Conservation (phyloP, 768 basidiomycete genomes). For the Coprinopsis strossmayeri region DNA sequence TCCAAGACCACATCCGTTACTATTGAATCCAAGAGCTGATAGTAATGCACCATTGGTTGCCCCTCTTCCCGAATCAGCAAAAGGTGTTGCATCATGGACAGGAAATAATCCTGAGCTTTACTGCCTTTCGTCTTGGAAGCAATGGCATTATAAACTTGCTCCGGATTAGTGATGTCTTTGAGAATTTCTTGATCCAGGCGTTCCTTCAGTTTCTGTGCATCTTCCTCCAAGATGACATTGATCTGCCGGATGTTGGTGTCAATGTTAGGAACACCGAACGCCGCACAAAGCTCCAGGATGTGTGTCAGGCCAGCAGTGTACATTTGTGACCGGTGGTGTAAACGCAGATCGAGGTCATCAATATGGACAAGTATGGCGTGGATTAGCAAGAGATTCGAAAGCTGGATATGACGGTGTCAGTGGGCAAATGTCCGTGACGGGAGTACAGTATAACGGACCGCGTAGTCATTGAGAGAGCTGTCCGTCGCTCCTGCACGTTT, state of each 20-base stretch:
- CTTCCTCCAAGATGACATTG: conserved; percentile 58
- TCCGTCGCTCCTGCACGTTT: conserved; percentile 60
- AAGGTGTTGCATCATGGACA: conserved; percentile 92
- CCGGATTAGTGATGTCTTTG: conserved; percentile 68
- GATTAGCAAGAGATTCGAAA: conserved; percentile 68
- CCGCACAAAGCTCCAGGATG: conserved; percentile 63
- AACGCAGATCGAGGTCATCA: conserved; percentile 77
- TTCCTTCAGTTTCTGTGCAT: conserved; percentile 66
- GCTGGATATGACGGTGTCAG: conserved; percentile 28
- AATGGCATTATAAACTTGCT: conserved; percentile 84
- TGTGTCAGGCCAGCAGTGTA: conserved; percentile 76
- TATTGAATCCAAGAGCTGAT: conserved; percentile 84
- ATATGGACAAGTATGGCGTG: conserved; percentile 55
- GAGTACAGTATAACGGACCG: conserved; percentile 47
- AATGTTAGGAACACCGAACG: conserved; percentile 57
- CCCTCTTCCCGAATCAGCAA: conserved; percentile 88
- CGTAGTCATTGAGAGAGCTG: conserved; percentile 74
- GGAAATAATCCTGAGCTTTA: conserved; percentile 75
- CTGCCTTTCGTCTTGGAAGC: conserved; percentile 71
- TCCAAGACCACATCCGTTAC: conserved; percentile 90
- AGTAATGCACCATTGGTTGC: conserved; percentile 78
- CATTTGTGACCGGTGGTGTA: conserved; percentile 87
- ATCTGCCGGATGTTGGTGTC: conserved; percentile 62
- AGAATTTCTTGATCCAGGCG: conserved; percentile 73
- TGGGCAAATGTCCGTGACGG: conserved; percentile 4